Base-by-base conservation (phyloP, 2,329 filamentous ascomycete species). In the Phaeosphaeria sp. region DNA sequence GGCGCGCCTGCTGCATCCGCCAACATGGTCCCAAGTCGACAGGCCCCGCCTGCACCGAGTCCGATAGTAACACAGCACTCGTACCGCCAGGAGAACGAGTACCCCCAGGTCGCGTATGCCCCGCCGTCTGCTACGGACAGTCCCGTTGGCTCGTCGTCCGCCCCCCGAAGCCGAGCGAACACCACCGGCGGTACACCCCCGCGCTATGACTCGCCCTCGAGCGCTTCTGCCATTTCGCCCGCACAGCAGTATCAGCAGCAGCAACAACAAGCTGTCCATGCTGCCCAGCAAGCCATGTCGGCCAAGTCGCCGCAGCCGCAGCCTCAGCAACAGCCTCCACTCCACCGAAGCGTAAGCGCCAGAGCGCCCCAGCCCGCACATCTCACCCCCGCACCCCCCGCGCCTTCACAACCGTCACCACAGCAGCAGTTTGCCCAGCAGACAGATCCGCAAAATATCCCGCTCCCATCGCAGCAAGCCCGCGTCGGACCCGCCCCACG, bases 211-310 rank as follows among this genome's bases (percentile, higher is more conserved):
- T 76, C 77, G n/a, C 77, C 79, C 4, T 71, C 77, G 11, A 76
- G 71, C 52, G 77, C 75, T 36, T 65, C 69, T 11, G 58, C 67
- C 5, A 74, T 72, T 13, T 71, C 75, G 7, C 78, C 79, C 22
- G 78, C 80, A 52, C 79, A 82, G 63, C 82, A 83, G 53, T 81
- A 83, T 61, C 89, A 95, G 69, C 92, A 97, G 74, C 93, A 96
- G 74, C 91, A 96, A 71, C 90, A 93, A 71, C 91, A 91, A 39
- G 87, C 94, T 83, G 87, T 87, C 9, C 87, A 91, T 64, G 90
- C 91, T 2, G 91, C 96, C 73, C 89, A 92, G 65, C 90, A 93
- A 66, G 81, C 91, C 39, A 87, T 95, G 84, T 87, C 87, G 7
- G 88, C 91, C 60, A 60, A 89, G 45, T 6, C 17, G 40, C 40